phyloP scores from a whole-genome alignment of 2,329 filamentous ascomycete genomes.

The Trichoderma sp. region DNA sequence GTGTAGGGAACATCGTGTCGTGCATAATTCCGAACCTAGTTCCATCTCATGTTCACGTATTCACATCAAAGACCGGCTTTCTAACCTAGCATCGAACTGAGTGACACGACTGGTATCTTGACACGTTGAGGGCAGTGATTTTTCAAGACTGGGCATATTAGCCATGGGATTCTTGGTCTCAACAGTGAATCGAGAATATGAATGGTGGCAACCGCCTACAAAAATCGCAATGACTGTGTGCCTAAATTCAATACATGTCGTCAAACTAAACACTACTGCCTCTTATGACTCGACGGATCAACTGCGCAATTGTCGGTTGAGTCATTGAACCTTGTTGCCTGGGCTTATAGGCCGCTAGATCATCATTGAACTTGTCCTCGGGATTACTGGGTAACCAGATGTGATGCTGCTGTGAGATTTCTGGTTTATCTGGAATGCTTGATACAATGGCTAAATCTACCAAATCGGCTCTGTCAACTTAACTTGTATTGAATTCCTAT shows the following conservation, averaged over 20 bases:
- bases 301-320: not conserved
- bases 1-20: not conserved
- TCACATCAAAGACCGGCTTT: not conserved
- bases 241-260: not conserved
- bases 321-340: not conserved
- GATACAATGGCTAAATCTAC: not conserved
- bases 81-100: not conserved
- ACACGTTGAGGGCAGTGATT: not conserved
- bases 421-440: not conserved
- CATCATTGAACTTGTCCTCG: not conserved
- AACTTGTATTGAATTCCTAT: not conserved
- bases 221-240: not conserved
- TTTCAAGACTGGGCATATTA: no score
- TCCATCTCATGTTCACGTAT: not conserved
- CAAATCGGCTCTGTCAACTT: not conserved
- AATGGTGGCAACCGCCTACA: not conserved
- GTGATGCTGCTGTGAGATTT: not conserved
- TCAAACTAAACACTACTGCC: not conserved
- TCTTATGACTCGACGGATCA: not conserved
- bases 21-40: not conserved
- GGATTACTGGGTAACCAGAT: not conserved
- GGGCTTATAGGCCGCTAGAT: not conserved
- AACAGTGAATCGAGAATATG: not conserved
- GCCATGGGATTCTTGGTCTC: accelerated
- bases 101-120: not conserved